A percentile compares a stretch with the other conserved stretches of the same genome.
These are phyloP conservation scores for Trichoderma afroharzianum DNA, from an alignment of 2,329 filamentous ascomycete genomes.

Conservation along the genomic window DNA sequence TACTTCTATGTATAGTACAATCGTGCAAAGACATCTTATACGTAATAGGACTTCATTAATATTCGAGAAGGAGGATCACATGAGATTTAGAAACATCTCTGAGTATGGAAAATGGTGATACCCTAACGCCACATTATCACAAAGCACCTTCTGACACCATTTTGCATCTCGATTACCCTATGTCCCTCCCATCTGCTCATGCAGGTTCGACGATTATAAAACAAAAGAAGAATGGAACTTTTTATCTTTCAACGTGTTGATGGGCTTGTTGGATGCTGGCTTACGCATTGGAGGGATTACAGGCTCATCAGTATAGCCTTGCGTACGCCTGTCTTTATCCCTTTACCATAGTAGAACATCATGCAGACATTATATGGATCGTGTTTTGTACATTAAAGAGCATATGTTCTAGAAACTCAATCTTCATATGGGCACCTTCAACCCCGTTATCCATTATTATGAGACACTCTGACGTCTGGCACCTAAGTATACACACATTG, in stretches of 20 bases:
- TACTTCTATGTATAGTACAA: background rate
- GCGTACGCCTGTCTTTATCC: background rate
- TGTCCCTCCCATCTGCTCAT: background rate
- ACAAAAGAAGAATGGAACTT: background rate
- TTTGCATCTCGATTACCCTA: background rate
- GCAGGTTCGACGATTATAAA: background rate
- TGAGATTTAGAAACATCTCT: background rate
- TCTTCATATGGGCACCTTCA: background rate
- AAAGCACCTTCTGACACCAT: too few relatives aligned
- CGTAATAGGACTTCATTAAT: background rate
- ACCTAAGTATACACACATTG: too few relatives aligned
- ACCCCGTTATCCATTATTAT: background rate
- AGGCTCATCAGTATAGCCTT: background rate
- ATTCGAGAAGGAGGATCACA: background rate
- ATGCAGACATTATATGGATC: background rate
- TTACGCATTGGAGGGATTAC: background rate
- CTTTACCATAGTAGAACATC: background rate
- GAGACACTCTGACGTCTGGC: too few relatives aligned
- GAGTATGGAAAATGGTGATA: background rate
- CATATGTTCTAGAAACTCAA: background rate
- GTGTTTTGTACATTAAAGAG: background rate
- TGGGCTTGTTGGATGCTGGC: background rate
- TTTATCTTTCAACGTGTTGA: background rate
- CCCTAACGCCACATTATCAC: background rate
- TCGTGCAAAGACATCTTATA: background rate